Base-by-base conservation (phyloP, 1,284 basidiomycete genomes). In the Coniophora puteana region DNA sequence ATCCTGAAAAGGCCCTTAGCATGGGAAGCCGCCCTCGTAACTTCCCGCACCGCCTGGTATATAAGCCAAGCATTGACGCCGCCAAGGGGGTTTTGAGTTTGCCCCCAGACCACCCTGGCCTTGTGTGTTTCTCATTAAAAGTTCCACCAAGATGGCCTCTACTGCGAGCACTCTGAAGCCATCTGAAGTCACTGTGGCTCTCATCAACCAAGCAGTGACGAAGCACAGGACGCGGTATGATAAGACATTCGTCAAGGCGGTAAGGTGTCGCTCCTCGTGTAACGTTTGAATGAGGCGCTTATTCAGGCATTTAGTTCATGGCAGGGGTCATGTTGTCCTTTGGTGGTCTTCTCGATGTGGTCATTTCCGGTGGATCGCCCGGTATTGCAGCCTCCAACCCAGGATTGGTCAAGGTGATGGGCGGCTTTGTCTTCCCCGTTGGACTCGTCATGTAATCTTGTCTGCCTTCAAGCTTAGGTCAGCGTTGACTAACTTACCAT, bases 281-380 rank as follows among this genome's bases (percentile, higher is more conserved):
- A 21, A 11, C 36, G 1, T 32, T 6, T 50, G 8, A 41, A 14
- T 28, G 5, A 2, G 25, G n/a, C n/a, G 35, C 8, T 16, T 20
- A 33, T 12, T 33, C 23, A 6, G 32, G 10, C n/a, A 24, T 14
- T 32, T 44, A 85, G 81, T 72, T 84, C 40, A 61, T 79, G 41
- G 83, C 80, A 14, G 83, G 83, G 10, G 70, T 72, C 21, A 82
- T 86, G 75, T 55, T 86, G 5, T 84, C 83, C 5, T 85, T 85
- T 38, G 83, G 83, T 51, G 80, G 80, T n/a, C 61, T 86, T 13
- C 58, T 86, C 31, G 74, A 72, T 22, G 66, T 82, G 47, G 68
- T 86, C 41, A 56, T 84, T 16, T 63, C 70, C 28, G 83, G 79
- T 20, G 83, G 83, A 5, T 74, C 83, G 0, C 55, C 64, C 0